Evolutionary conservation across 139 green algal genomes (phyloP), one percentile per base, ranked within the genome.

Genomic region (Haematococcus lacustris): DNA sequence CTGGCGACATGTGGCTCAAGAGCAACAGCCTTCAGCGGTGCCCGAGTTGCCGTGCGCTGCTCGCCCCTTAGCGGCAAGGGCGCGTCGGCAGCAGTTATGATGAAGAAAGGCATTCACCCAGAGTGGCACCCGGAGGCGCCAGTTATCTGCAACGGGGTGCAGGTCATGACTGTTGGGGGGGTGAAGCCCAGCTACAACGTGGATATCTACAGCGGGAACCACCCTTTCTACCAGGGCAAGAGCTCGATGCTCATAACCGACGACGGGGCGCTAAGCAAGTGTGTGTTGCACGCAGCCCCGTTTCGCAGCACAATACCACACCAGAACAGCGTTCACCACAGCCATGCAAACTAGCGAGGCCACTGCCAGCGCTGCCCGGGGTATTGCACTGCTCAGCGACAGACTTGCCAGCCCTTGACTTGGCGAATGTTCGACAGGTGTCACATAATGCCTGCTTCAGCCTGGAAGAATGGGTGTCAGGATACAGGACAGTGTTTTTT

Each of bases 171-270:
- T 13, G 82, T 93, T 13, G 88, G 86, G 57, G 94, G 94, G 72
- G 97, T 91, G 25, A 88, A 95, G 88, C 38, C 73, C 38, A 59
- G 81, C 26, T 97, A 97, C 84, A 90, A 91, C 73, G 94, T 98
- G 39, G 94, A 98, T 70, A 88, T 98, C 68, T 98, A 96, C 92
- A 93, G 82, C 5, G 94, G 94, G 50, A 98, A 98, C 85, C 93
- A 98, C 82, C 93, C 93, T 39, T 97, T 96, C 81, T 98, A 91
- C 88, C 86, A 93, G 86, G 91, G 90, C 66, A 70, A 71, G 66
- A 80, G 64, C 51, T 78, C 40, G n/a, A 80, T 71, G 1, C 78
- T 96, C 34, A 67, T 97, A 0, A 76, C 88, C 9, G 89, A 97
- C 66, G 90, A 93, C 71, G 91, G 89, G 17, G 88, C 91, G 71